Percentiles rank a stretch among this genome's conserved stretches.
These are phyloP conservation scores for Agaricus sinodeliciosus DNA, from an alignment of 768 basidiomycete species.

Conservation along the genomic window DNA sequence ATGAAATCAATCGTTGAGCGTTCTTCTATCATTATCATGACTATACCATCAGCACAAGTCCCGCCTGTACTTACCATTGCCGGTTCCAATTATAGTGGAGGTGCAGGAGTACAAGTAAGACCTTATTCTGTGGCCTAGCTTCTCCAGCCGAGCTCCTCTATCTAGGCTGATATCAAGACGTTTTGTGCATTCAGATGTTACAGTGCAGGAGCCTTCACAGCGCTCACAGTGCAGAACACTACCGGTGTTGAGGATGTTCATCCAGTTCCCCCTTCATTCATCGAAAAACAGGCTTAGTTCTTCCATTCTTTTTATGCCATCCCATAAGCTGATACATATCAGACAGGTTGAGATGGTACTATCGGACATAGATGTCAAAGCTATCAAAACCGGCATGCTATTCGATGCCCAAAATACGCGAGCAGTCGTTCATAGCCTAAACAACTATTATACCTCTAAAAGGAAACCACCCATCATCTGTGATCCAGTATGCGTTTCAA, in stretches of 20 bases:
- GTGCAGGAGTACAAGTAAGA: constrained; percentile 84
- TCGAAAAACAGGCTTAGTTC: constrained; percentile 60
- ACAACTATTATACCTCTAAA: constrained; percentile 25
- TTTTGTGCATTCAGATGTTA: constrained; percentile 76
- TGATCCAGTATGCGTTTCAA: constrained; percentile 90
- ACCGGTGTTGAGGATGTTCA: constrained; percentile 73
- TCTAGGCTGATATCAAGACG: constrained; percentile 80
- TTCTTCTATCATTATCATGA: no score
- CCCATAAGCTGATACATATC: not conserved
- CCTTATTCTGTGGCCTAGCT: not conserved
- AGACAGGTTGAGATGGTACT: constrained; percentile 31
- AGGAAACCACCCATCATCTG: constrained; percentile 54
- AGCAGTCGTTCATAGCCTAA: constrained; percentile 40
- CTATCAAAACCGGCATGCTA: constrained; percentile 91
- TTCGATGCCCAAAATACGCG: constrained; percentile 47
- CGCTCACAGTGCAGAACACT: constrained; percentile 87
- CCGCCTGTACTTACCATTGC: constrained; percentile 60
- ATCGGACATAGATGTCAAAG: constrained; percentile 61
- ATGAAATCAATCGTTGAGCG: no score
- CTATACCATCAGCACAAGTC: not conserved
- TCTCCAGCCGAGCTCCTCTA: not conserved
- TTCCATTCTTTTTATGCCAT: not conserved
- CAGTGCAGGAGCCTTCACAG: constrained; percentile 78
- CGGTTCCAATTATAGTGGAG: constrained; percentile 77
- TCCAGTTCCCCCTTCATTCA: constrained; percentile 59